Evolutionary conservation across 306 rosid genomes (phyloP).

Genomic region (Pyrus pyrifolia): DNA sequence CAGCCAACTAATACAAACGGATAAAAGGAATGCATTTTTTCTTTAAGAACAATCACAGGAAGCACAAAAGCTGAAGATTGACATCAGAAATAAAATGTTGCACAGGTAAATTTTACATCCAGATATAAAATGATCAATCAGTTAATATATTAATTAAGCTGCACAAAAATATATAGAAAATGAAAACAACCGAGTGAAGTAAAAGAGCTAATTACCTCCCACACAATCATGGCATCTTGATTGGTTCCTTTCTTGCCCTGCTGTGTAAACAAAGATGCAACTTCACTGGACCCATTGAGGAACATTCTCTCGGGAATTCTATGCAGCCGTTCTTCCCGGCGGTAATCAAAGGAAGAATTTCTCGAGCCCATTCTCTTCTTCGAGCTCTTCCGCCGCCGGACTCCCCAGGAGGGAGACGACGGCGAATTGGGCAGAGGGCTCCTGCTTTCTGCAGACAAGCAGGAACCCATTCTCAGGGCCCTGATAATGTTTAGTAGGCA

Average conservation of each 20-base stretch:
- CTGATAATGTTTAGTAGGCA: constrained; percentile 76
- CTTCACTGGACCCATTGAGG: constrained; percentile 66
- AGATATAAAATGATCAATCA: not conserved
- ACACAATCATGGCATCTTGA: constrained; percentile 99
- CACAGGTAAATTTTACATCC: not conserved
- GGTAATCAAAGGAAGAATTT: constrained; percentile 57
- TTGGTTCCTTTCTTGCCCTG: constrained; percentile 97
- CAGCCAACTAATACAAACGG: not conserved
- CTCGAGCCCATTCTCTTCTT: constrained; percentile 46
- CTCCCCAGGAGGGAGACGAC: constrained; percentile 26
- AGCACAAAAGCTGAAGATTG: not conserved
- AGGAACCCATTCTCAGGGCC: constrained; percentile 99
- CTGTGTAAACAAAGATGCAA: constrained; percentile 78
- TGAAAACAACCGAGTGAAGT: not conserved
- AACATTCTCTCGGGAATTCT: constrained; percentile 69
- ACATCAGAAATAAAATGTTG: not conserved
- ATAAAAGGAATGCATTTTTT: not conserved
- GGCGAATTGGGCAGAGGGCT: constrained; percentile 71
- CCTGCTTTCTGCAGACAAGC: constrained; percentile 96
- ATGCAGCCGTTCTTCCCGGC: constrained; percentile 66
- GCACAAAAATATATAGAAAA: not conserved
- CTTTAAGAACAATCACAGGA: not conserved
- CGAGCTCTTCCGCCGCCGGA: constrained; percentile 32
- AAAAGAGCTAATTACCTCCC: constrained; percentile 70
- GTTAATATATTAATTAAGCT: not conserved